Conservation (phyloP, 2,329 filamentous ascomycete genomes). For the Fusarium sterilihyphosum region DNA sequence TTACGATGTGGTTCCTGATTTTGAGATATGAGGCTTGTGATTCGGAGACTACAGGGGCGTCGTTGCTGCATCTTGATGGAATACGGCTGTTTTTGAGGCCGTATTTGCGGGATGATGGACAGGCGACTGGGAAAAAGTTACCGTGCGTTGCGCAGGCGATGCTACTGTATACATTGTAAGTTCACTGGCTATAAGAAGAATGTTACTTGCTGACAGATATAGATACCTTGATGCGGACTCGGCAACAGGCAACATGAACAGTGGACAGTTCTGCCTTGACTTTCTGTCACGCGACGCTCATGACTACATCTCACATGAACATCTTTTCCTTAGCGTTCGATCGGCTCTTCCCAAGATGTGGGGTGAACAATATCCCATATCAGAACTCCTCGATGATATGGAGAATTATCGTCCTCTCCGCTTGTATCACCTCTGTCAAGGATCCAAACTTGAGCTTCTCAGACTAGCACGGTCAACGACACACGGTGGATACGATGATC, state of each 20-base stretch:
- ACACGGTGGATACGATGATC: neutral
- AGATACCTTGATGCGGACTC: conserved; percentile 39
- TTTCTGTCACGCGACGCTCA: conserved; percentile 32
- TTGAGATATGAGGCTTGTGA: conserved; percentile 31
- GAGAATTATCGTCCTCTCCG: conserved; percentile 37
- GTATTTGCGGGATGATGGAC: conserved; percentile 8
- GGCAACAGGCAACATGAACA: conserved; percentile 18
- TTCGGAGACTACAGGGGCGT: conserved; percentile 22
- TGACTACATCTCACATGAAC: conserved; percentile 38
- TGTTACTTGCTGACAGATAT: accelerated
- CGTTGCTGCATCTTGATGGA: conserved; percentile 30
- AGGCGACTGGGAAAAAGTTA: neutral
- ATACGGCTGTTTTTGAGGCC: conserved; percentile 30
- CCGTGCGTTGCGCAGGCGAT: conserved; percentile 34
- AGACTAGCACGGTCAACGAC: conserved; percentile 14
- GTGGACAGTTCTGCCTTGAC: conserved; percentile 31
- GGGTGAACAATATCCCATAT: conserved; percentile 32
- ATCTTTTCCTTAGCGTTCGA: conserved; percentile 25
- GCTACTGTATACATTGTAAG: conserved; percentile 32
- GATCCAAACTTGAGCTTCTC: conserved; percentile 30
- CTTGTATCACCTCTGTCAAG: conserved; percentile 31
- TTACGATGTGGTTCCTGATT: conserved; percentile 39
- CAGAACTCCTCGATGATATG: conserved; percentile 31
- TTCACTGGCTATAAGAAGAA: accelerated
- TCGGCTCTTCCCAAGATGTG: conserved; percentile 37